phyloP scores from a whole-genome alignment of 306 rosid species.

The Inga oerstediana region DNA sequence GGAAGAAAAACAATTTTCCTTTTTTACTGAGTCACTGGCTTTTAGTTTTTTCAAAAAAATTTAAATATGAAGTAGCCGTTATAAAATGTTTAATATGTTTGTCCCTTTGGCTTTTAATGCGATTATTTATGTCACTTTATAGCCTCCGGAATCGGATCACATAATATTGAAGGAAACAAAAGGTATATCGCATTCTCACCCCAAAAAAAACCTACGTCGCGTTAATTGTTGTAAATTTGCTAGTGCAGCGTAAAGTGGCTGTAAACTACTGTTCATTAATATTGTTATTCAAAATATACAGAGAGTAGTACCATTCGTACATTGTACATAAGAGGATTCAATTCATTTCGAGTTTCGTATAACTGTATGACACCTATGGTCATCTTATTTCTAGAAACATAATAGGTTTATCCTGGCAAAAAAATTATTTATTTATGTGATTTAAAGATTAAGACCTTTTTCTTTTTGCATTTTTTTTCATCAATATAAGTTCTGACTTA shows the following conservation, averaged over 20 bases:
- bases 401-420: no score
- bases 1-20: not conserved
- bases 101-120: not conserved
- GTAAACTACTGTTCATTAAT: not conserved
- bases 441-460: no score
- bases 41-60: not conserved
- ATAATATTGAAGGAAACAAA: not conserved
- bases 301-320: not conserved
- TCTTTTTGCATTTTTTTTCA: not conserved
- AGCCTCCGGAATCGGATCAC: not conserved
- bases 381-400: no score
- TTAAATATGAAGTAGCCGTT: not conserved
- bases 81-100: not conserved
- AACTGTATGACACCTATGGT: not conserved
- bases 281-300: no score
- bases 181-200: not conserved
- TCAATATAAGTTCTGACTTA: not conserved
- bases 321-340: no score
- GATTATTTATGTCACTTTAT: not conserved
- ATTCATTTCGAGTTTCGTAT: no score
- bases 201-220: not conserved
- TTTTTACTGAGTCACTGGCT: not conserved
- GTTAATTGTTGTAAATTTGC: not conserved
- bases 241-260: not conserved
- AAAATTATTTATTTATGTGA: no score